A percentile compares a stretch with the other conserved stretches of the same genome.
phyloP scores from a whole-genome alignment of 2,329 filamentous ascomycete genomes.

The Sclerotinia nivalis region DNA sequence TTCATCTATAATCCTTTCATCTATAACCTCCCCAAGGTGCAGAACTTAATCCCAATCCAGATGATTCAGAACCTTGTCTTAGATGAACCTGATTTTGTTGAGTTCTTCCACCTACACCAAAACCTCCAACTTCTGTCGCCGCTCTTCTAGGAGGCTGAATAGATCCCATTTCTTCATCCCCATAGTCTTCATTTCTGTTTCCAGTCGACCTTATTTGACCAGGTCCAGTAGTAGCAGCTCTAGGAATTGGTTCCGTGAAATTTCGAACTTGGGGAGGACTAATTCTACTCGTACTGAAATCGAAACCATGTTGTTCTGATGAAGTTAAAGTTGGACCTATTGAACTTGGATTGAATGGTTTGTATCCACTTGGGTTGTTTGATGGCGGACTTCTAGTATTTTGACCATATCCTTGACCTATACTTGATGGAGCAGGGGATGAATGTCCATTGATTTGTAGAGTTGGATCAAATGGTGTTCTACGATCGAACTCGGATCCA shows the following conservation, averaged over 20 bases:
- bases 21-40: conserved; percentile 4
- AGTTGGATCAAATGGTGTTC: conserved; percentile 18
- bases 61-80: neutral
- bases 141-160: conserved; percentile 12
- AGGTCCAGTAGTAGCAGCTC: conserved; percentile 8
- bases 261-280: neutral
- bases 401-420: conserved; percentile 4
- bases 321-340: neutral
- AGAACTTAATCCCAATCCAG: neutral
- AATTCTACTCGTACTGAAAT: neutral
- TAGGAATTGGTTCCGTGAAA: conserved; percentile 8
- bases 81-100: neutral
- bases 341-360: neutral
- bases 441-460: conserved; percentile 2
- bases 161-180: conserved; percentile 8
- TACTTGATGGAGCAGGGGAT: neutral
- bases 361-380: neutral
- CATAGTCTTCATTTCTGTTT: conserved; percentile 6
- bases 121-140: conserved; percentile 6
- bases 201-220: neutral
- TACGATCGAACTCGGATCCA: neutral
- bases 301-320: neutral
- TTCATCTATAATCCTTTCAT: neutral
- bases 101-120: neutral
- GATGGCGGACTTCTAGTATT: neutral